phyloP scores from a whole-genome alignment of 1,284 basidiomycete genomes.

The Sporisorium scitamineum region DNA sequence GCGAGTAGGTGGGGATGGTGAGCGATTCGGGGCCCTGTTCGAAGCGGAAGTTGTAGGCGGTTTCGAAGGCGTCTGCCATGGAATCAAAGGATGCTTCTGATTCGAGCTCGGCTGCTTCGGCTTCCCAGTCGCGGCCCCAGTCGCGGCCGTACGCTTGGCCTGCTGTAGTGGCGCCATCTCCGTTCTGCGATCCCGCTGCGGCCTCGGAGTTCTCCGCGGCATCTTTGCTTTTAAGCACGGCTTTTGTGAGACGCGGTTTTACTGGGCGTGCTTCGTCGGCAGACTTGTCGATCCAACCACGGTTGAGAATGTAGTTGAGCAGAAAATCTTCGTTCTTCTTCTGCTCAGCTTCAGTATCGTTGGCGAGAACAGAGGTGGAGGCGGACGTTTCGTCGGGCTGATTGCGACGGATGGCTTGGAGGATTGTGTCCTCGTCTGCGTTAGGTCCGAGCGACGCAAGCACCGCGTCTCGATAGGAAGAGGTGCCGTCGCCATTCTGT shows the following conservation, averaged over 20 bases:
- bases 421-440: slow-evolving; percentile 72
- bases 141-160: slow-evolving; percentile 50
- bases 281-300: slow-evolving; percentile 66
- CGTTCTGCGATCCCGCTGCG: slow-evolving; percentile 10
- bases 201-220: slow-evolving; percentile 15
- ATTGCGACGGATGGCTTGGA: slow-evolving; percentile 49
- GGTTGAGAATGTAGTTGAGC: slow-evolving; percentile 71
- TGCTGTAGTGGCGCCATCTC: neutral
- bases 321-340: slow-evolving; percentile 83
- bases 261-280: slow-evolving; percentile 31
- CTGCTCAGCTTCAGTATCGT: slow-evolving; percentile 59
- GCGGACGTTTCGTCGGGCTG: slow-evolving; percentile 38
- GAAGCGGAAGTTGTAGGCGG: slow-evolving; percentile 69
- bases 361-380: slow-evolving; percentile 18
- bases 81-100: slow-evolving; percentile 65
- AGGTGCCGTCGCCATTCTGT: slow-evolving; percentile 79
- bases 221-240: slow-evolving; percentile 29
- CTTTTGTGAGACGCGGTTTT: slow-evolving; percentile 42
- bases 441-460: slow-evolving; percentile 82
- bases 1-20: slow-evolving; percentile 62
- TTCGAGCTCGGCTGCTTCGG: slow-evolving; percentile 66
- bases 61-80: slow-evolving; percentile 66
- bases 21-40: slow-evolving; percentile 61
- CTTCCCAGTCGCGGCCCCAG: slow-evolving; percentile 67
- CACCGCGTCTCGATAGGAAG: slow-evolving; percentile 84